Evolutionary conservation across 805 yeast species (phyloP).

Genomic region (Wickerhamomyces queroliae): DNA sequence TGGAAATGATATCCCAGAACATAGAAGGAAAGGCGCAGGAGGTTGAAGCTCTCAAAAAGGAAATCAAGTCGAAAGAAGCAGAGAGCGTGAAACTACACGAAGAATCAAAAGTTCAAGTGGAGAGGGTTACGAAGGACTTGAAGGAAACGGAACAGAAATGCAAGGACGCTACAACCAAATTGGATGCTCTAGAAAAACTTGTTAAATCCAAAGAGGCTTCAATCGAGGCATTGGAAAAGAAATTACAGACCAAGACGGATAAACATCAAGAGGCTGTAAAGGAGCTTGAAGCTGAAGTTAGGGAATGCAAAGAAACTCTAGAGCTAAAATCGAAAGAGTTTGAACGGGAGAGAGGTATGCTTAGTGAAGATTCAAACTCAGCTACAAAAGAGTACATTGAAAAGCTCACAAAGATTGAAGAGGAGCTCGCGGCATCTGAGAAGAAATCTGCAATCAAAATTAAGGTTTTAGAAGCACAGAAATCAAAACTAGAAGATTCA

Average conservation of each 20-base stretch:
- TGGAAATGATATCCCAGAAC: conserved; percentile 27
- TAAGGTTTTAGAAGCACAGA: conserved; percentile 8
- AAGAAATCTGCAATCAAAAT: conserved; percentile 4
- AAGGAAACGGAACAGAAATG: conserved; percentile 10
- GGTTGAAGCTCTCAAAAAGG: conserved; percentile 11
- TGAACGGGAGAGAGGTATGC: conserved; percentile 43
- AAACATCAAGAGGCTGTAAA: conserved; percentile 14
- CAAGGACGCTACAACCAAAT: conserved; percentile 7
- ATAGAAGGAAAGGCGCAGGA: conserved; percentile 23
- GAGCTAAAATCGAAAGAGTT: conserved; percentile 35
- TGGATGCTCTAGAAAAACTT: conserved; percentile 6
- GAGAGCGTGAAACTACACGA: neutral
- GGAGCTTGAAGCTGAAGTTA: conserved; percentile 24
- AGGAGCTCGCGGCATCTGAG: conserved; percentile 13
- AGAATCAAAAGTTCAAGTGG: conserved; percentile 1
- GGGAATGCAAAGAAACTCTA: conserved; percentile 27
- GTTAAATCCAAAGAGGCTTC: too few species aligned
- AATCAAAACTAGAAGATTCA: conserved; percentile 8
- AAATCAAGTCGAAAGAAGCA: neutral
- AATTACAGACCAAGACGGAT: conserved; percentile 17
- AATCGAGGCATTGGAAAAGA: conserved; percentile 12
- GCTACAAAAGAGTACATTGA: conserved; percentile 42
- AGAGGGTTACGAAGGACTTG: conserved; percentile 15
- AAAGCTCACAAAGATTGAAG: conserved; percentile 39
- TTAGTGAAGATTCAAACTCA: conserved; percentile 44